phyloP scores from a whole-genome alignment of 768 basidiomycete genomes.

The Podaxis rugospora region DNA sequence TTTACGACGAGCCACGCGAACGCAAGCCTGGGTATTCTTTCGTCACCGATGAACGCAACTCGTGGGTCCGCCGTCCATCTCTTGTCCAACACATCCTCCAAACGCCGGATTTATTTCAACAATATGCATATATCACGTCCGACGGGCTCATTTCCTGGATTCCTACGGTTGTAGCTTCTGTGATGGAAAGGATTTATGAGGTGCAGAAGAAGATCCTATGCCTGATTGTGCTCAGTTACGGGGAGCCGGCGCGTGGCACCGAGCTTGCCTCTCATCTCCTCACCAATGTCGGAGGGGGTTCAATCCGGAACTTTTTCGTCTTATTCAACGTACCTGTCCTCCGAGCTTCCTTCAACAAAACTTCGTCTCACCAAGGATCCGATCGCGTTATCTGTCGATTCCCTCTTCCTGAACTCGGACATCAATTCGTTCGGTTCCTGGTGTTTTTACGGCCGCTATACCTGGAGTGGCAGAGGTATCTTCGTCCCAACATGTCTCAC shows the following conservation, averaged over 20 bases:
- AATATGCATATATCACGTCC: not conserved
- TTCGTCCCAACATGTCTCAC: not conserved
- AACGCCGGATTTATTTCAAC: not conserved
- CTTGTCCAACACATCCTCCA: not conserved
- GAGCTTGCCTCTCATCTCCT: constrained; percentile 16
- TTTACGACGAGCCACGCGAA: not conserved
- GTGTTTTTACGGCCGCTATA: not conserved
- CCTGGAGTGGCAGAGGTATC: not conserved
- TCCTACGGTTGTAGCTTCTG: not conserved
- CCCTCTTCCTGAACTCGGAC: not conserved
- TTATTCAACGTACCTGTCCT: not conserved
- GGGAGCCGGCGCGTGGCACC: constrained; percentile 15
- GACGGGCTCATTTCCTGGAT: not conserved
- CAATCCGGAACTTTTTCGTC: not conserved
- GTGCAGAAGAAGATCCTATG: constrained; percentile 6
- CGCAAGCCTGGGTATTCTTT: not conserved
- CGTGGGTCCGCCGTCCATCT: not conserved
- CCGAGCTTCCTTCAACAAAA: not conserved
- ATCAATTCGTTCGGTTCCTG: not conserved
- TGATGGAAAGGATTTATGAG: not conserved
- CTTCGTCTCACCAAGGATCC: not conserved
- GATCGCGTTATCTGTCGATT: not conserved
- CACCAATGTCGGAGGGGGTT: not conserved
- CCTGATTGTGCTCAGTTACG: constrained; percentile 8
- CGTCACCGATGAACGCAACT: not conserved